Evolutionary conservation across 257 asterid species (phyloP), one percentile per base, ranked within the genome.

Genomic region (Osmanthus fragrans): DNA sequence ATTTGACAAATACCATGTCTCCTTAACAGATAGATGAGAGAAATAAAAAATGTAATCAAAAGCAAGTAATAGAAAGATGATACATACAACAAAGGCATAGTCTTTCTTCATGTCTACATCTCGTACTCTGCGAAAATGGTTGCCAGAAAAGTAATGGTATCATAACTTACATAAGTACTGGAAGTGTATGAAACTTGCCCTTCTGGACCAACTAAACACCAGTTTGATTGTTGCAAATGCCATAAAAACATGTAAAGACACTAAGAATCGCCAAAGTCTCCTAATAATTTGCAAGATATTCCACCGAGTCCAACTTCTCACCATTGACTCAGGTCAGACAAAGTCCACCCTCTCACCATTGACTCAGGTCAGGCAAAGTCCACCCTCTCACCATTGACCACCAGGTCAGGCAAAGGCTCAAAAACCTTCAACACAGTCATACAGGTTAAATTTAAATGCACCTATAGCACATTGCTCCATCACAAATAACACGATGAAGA

Each of bases 101-200:
- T 90, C 96, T 76, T 86, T 88, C 90, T 90, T 90, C 96, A 90
- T 89, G 85, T 90, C 96, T 91, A 90, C 96, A 74, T 89, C 89
- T 3, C 94, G 94, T 80, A 90, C 92, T 91, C 96, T 91, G 94
- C 88, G 89, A 86, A 89, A 90, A 90, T 78, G 84, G 91, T 88
- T 90, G 90, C 90, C 95, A 92, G 89, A 90, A 90, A 92, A 87
- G 82, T 91, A 88, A 89, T 93, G 90, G 93, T 92, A 88, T 91
- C 93, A 86, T 83, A 79, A 90, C 88, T 75, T 80, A 84, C 87
- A 83, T 85, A 85, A 84, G 88, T 78, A 89, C 84, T 73, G 90
- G 84, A 78, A 80, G 83, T 87, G 86, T 83, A 81, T 84, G 90
- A 79, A 84, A 87, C 85, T 88, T 86, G 93, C 82, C 86, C 90